A percentile compares a stretch with the other conserved stretches of the same genome.
Conservation (phyloP, 148 eudicot genomes). For the Talinum fruticosum region DNA sequence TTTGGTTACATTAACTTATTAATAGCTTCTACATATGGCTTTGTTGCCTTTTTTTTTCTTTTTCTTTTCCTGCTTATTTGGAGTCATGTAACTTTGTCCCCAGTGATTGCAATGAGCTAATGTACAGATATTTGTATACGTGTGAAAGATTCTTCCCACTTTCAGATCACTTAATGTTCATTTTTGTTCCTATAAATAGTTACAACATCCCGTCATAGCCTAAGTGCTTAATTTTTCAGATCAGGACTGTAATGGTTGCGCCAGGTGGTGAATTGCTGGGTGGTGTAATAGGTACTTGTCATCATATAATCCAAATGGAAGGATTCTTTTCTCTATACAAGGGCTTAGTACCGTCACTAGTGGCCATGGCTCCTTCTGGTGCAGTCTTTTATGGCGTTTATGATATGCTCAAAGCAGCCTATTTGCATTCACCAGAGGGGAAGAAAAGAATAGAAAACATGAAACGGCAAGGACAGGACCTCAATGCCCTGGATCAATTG, state of each 20-base stretch:
- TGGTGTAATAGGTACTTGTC: constrained; percentile 75
- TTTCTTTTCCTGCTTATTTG: background rate
- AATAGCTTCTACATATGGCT: background rate
- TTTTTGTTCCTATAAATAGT: background rate
- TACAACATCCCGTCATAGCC: background rate
- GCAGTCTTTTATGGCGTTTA: constrained; percentile 96
- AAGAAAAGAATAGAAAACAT: constrained; percentile 62
- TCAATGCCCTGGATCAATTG: constrained; percentile 82
- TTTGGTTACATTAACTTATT: background rate
- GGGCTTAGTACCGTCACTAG: constrained; percentile 83
- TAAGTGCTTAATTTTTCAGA: constrained; percentile 42
- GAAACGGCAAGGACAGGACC: constrained; percentile 62
- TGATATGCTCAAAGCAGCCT: constrained; percentile 82
- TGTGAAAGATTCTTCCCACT: background rate
- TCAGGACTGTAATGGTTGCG: constrained; percentile 91
- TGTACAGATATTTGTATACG: background rate
- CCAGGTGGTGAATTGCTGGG: constrained; percentile 98
- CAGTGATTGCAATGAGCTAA: background rate
- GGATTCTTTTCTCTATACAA: constrained; percentile 94
- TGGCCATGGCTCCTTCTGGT: constrained; percentile 97
- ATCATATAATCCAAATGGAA: constrained; percentile 80
- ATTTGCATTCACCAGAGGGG: constrained; percentile 92
- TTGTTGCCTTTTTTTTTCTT: no score
- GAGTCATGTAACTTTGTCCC: background rate
- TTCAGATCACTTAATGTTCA: background rate